Evolutionary conservation across 371 early-diverging fungal species (phyloP), one percentile per base, ranked within the genome.

Genomic region (Mucor saturninus): DNA sequence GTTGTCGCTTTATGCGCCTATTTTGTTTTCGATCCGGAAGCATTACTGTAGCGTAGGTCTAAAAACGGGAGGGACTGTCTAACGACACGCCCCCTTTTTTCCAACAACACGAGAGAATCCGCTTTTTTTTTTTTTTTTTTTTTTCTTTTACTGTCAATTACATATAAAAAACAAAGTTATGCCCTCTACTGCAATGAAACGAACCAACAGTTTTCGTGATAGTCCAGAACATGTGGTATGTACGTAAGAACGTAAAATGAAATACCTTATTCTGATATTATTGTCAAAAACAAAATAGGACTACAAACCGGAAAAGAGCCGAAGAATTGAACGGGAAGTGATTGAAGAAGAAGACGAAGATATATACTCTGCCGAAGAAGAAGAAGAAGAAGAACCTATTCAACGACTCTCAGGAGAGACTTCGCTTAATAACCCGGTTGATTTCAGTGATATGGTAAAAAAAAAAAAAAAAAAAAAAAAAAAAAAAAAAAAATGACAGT

Each of bases 291-390:
- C 21, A 15, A 6, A 31, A 30, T 11, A 50, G 31, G 50, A 11
- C 8, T 11, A 30, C 10, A 21, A 42, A 54, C 42, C 35, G 28
- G 51, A 61, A 52, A 56, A 61, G 52, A 31, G 51, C 13, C 2
- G 15, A 14, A 38, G 48, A 9, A 50, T 43, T 1, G 11, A 65
- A 30, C 43, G 14, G 14, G 49, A 46, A 37, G 35, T 50, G 9
- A 38, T 28, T 13, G 63, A 42, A 5, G 51, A 62, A 28, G 35
- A 43, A 26, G 64, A 58, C 29, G 58, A 64, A 32, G 62, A 59
- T 26, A 50, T 38, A 0, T 49, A 56, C 26, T 56, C 49, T 4
- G 59, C 21, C 21, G 21, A 67, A 2, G 15, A 59, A 1, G 32
- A 5, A 35, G 35, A 21, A 21, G 21, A 21, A 21, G 29, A 31